phyloP scores from a whole-genome alignment of 2,329 filamentous ascomycete species.

The Rachicladosporium sp. region DNA sequence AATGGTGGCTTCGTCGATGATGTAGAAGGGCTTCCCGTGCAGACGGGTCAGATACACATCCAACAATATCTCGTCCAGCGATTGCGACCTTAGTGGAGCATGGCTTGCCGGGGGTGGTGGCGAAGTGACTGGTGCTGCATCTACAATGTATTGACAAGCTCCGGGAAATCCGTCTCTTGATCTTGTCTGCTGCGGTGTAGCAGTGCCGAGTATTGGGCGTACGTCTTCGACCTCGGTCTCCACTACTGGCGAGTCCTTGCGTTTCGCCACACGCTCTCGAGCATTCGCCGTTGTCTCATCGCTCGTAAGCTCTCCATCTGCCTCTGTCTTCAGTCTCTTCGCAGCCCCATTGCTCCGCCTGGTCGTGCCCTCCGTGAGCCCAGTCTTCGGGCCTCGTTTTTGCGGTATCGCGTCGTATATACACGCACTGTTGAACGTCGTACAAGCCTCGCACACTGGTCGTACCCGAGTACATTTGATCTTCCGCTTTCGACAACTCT shows the following conservation, averaged over 20 bases:
- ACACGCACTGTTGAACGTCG: constrained; percentile 78
- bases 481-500: constrained; percentile 87
- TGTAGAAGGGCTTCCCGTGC: constrained; percentile 70
- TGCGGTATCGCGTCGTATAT: constrained; percentile 85
- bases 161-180: too few species aligned
- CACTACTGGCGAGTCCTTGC: too few species aligned
- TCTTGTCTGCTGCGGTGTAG: too few species aligned
- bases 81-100: too few species aligned
- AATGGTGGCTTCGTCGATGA: constrained; percentile 65
- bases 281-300: too few species aligned
- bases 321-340: constrained; percentile 50
- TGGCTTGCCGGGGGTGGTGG: too few species aligned
- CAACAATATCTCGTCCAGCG: constrained; percentile 23
- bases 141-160: too few species aligned
- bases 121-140: too few species aligned
- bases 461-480: constrained; percentile 85
- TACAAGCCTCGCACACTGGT: constrained; percentile 77
- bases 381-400: constrained; percentile 80
- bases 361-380: constrained; percentile 70
- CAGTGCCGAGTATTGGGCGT: too few species aligned
- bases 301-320: too few species aligned
- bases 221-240: too few species aligned
- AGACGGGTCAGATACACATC: constrained; percentile 70
- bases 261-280: too few species aligned
- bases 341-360: constrained; percentile 80